Percentiles rank a stretch among this genome's conserved stretches.
phyloP scores from a whole-genome alignment of 164 flowering plant species.

The Liriodendron chinense region DNA sequence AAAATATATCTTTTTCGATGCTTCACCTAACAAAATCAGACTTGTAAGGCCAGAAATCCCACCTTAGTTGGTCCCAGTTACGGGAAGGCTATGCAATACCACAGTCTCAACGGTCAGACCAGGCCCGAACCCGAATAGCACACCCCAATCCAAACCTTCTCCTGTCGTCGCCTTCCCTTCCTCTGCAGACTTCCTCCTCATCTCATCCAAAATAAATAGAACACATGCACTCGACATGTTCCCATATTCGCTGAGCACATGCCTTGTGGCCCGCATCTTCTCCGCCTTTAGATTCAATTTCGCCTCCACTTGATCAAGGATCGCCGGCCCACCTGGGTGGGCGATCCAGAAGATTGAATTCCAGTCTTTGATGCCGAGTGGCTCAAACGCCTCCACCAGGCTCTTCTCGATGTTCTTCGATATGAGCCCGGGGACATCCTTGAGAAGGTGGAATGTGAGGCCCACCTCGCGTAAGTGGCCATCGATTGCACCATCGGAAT shows the following conservation, averaged over 20 bases:
- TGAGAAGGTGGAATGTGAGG: slow-evolving; percentile 17
- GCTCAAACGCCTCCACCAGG: slow-evolving; percentile 14
- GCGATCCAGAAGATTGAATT: slow-evolving; percentile 21
- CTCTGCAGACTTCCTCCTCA: slow-evolving; percentile 16
- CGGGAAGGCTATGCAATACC: slow-evolving; percentile 16
- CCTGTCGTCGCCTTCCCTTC: slow-evolving; percentile 18
- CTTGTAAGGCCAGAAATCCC: too few species aligned
- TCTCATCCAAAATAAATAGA: slow-evolving; percentile 17
- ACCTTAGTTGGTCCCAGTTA: too few species aligned
- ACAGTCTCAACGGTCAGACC: slow-evolving; percentile 23
- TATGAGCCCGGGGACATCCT: slow-evolving; percentile 18
- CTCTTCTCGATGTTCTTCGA: slow-evolving; percentile 20
- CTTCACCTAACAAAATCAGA: too few species aligned
- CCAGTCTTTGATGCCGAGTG: slow-evolving; percentile 17
- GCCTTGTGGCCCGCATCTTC: slow-evolving; percentile 15
- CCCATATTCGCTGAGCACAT: slow-evolving; percentile 16
- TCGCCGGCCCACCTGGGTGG: slow-evolving; percentile 21
- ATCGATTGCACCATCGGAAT: slow-evolving; percentile 14
- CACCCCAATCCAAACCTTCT: slow-evolving; percentile 21
- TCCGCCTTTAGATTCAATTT: slow-evolving; percentile 13
- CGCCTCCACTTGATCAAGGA: slow-evolving; percentile 17
- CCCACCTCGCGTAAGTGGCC: slow-evolving; percentile 22
- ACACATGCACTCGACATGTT: slow-evolving; percentile 23
- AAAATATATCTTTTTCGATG: too few species aligned
- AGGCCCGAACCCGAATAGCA: slow-evolving; percentile 20